Conservation (phyloP, 768 basidiomycete species). For the Phylloporus arenicola region DNA sequence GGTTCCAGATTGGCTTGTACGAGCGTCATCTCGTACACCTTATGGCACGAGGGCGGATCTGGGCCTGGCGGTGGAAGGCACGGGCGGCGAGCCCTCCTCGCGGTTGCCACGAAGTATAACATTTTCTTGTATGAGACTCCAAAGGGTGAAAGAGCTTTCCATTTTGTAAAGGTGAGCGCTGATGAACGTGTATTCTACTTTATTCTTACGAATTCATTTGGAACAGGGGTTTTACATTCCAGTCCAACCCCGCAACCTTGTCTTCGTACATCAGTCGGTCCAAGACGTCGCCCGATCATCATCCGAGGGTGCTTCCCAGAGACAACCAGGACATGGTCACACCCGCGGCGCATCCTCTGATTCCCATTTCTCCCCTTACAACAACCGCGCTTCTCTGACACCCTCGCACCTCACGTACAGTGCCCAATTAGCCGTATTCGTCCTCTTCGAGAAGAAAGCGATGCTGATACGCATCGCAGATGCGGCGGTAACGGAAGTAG, state of each 20-base stretch:
- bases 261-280: slow-evolving; percentile 66
- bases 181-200: neutral
- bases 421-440: slow-evolving; percentile 72
- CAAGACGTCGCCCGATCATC: slow-evolving; percentile 45
- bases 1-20: slow-evolving; percentile 58
- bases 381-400: slow-evolving; percentile 22
- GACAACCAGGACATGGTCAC: slow-evolving; percentile 30
- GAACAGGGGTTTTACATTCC: slow-evolving; percentile 81
- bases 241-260: slow-evolving; percentile 54
- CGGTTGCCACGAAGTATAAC: slow-evolving; percentile 67
- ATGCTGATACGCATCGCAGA: slow-evolving; percentile 77
- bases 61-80: slow-evolving; percentile 39
- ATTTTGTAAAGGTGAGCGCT: slow-evolving; percentile 60
- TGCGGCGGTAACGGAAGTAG: slow-evolving; percentile 75
- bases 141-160: slow-evolving; percentile 75
- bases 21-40: slow-evolving; percentile 59
- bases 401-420: slow-evolving; percentile 48
- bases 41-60: slow-evolving; percentile 57
- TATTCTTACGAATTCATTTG: neutral
- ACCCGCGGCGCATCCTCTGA: slow-evolving; percentile 39
- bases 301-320: slow-evolving; percentile 35
- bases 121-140: slow-evolving; percentile 79
- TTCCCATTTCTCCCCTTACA: slow-evolving; percentile 29
- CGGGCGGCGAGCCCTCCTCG: slow-evolving; percentile 53
- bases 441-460: slow-evolving; percentile 84